Evolutionary conservation across 371 early-diverging fungal genomes (phyloP).

Genomic region (Actinomortierella wolfii): DNA sequence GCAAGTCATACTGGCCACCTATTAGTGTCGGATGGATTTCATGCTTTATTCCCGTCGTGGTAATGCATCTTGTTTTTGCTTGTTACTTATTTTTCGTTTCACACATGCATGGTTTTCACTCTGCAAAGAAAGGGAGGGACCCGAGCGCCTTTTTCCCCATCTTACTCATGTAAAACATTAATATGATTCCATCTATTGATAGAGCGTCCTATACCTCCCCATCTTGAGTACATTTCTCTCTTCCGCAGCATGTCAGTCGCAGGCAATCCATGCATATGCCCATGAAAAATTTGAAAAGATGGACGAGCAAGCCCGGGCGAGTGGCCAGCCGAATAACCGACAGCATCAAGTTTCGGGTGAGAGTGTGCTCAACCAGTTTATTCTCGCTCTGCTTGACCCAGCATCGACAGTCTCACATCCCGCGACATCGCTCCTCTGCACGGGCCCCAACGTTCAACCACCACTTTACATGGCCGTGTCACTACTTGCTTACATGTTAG

Average conservation of each 20-base stretch:
- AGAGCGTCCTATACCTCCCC: conserved; percentile 40
- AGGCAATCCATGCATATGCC: conserved; percentile 32
- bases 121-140: too few relatives aligned
- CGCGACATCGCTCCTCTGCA: conserved; percentile 20
- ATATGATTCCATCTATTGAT: not conserved
- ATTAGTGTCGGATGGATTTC: conserved; percentile 55
- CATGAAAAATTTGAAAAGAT: conserved; percentile 13
- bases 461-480: conserved; percentile 64
- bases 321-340: not conserved
- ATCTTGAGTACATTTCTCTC: conserved; percentile 60
- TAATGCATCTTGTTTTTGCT: conserved; percentile 13
- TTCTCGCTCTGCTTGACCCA: conserved; percentile 25
- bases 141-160: too few relatives aligned
- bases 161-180: too few relatives aligned
- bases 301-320: conserved; percentile 12
- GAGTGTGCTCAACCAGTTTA: too few relatives aligned
- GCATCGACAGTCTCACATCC: conserved; percentile 15
- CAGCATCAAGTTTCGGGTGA: too few relatives aligned
- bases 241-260: conserved; percentile 63
- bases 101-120: not conserved
- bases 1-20: conserved; percentile 15
- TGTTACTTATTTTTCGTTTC: conserved; percentile 10
- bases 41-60: conserved; percentile 64
- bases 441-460: conserved; percentile 19
- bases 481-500: conserved; percentile 62